Percentiles rank a stretch among this genome's conserved stretches.
Evolutionary conservation across 306 rosid genomes (phyloP).

Genomic region (Prunus mume): DNA sequence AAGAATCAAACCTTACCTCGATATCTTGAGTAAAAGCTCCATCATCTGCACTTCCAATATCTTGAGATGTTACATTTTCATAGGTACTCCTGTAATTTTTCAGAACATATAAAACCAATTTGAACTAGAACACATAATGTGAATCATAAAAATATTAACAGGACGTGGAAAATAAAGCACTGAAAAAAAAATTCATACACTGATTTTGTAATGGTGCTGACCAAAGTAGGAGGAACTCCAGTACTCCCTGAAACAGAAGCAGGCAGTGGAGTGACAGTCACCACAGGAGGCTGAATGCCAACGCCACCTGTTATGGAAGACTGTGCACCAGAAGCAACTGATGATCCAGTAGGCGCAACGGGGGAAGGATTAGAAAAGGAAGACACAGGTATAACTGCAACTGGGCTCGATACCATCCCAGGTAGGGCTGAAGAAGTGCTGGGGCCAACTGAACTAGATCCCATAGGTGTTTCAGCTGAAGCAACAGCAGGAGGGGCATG

Average conservation of each 20-base stretch:
- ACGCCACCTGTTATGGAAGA: constrained; percentile 37
- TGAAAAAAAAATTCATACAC: constrained; percentile 45
- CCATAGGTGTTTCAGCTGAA: constrained; percentile 39
- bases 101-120: constrained; percentile 11
- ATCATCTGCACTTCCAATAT: constrained; percentile 39
- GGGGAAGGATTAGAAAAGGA: constrained; percentile 56
- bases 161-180: constrained; percentile 7
- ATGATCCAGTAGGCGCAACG: constrained; percentile 44
- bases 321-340: constrained; percentile 38
- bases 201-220: constrained; percentile 44
- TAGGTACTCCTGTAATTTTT: constrained; percentile 38
- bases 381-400: constrained; percentile 68
- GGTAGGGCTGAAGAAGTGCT: constrained; percentile 41
- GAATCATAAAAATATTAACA: constrained; percentile 8
- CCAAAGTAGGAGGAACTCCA: constrained; percentile 47
- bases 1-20: constrained; percentile 54
- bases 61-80: constrained; percentile 62
- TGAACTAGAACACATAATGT: constrained; percentile 20
- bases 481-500: constrained; percentile 42
- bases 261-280: constrained; percentile 36
- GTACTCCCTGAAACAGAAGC: constrained; percentile 47
- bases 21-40: constrained; percentile 65
- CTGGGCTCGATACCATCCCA: constrained; percentile 67
- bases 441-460: constrained; percentile 42
- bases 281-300: constrained; percentile 50